These are phyloP conservation scores for Geranium incanum DNA, from an alignment of 441 rosid species.

Conservation along the genomic window DNA sequence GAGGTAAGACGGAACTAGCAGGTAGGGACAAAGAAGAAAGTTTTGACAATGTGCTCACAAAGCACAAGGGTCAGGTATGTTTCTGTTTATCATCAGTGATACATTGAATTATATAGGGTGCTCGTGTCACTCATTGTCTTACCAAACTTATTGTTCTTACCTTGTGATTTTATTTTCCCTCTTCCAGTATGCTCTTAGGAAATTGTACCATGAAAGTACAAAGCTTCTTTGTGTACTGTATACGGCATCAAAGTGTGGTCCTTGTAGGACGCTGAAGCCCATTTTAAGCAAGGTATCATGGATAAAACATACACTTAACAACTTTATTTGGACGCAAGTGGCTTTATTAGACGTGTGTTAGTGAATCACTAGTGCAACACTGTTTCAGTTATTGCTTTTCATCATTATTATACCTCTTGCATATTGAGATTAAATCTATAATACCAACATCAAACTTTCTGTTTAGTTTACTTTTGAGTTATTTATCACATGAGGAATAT, in stretches of 20 bases:
- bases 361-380: background rate
- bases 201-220: constrained; percentile 6
- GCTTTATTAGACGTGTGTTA: background rate
- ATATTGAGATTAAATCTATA: background rate
- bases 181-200: constrained; percentile 8
- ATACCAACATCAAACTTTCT: background rate
- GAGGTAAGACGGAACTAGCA: background rate
- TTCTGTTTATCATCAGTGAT: background rate
- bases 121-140: background rate
- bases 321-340: too few species aligned
- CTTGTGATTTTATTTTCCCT: background rate
- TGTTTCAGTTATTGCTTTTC: background rate
- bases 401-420: background rate
- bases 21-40: background rate
- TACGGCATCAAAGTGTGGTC: constrained; percentile 6
- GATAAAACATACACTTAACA: background rate
- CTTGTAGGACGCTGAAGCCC: constrained; percentile 7
- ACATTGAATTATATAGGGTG: background rate
- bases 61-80: constrained; percentile 4
- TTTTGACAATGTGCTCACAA: background rate
- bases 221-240: constrained; percentile 6
- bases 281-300: constrained; percentile 5
- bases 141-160: background rate
- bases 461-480: background rate
- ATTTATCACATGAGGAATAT: background rate